phyloP scores from a whole-genome alignment of 2,329 filamentous ascomycete species.

The Colletotrichum limetticola region DNA sequence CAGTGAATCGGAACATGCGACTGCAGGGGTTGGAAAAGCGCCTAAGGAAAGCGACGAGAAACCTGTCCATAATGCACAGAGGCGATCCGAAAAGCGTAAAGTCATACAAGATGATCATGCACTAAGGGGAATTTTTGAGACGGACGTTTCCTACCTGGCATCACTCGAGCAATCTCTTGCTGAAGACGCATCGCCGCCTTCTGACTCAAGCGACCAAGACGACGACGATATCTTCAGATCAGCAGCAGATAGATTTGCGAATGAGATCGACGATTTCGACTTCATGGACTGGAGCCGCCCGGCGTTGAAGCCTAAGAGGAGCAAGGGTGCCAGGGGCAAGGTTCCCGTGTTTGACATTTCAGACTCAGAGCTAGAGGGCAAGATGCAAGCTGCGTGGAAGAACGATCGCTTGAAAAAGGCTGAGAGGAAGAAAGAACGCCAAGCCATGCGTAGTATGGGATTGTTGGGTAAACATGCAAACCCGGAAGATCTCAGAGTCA shows the following conservation, averaged over 20 bases:
- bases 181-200: neutral
- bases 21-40: neutral
- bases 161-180: constrained; percentile 1
- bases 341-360: constrained; percentile 65
- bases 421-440: constrained; percentile 75
- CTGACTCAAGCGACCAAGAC: neutral
- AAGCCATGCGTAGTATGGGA: constrained; percentile 73
- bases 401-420: constrained; percentile 79
- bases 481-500: constrained; percentile 70
- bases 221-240: constrained; percentile 26
- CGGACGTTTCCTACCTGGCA: neutral
- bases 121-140: neutral
- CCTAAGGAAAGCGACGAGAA: neutral
- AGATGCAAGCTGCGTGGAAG: constrained; percentile 69
- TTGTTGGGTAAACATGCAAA: constrained; percentile 70
- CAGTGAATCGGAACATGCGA: neutral
- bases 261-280: constrained; percentile 76
- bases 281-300: constrained; percentile 85
- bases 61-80: neutral
- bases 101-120: neutral
- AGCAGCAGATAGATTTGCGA: constrained; percentile 14
- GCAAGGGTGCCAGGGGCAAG: constrained; percentile 69
- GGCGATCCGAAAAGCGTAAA: neutral
- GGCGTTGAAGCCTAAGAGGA: constrained; percentile 70
- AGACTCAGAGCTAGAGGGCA: constrained; percentile 74